phyloP scores from a whole-genome alignment of 23 red algal genomes.

The Agarophyton chilense region DNA sequence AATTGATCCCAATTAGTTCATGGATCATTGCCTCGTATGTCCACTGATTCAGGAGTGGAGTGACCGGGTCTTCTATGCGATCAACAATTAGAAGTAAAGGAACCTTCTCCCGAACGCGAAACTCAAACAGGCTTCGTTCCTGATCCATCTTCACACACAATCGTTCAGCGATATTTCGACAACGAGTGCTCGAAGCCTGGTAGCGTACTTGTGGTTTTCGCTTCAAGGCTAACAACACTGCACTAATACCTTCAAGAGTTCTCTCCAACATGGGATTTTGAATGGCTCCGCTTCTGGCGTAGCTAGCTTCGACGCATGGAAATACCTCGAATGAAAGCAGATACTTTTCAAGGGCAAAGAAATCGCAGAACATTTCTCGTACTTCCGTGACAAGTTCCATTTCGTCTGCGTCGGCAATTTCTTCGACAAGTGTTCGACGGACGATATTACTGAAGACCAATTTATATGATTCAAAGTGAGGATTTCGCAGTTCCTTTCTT shows the following conservation, averaged over 20 bases:
- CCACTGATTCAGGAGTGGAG: conserved; percentile 98
- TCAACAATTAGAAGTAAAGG: conserved; percentile 86
- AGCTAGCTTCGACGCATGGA: conserved; percentile 63
- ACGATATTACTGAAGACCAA: conserved; percentile 86
- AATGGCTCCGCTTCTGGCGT: conserved; percentile 7
- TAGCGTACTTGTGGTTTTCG: conserved; percentile 70
- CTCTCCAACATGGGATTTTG: conserved; percentile 70
- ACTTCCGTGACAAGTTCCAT: conserved; percentile 73
- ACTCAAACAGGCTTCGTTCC: conserved; percentile 76
- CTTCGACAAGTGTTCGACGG: conserved; percentile 81
- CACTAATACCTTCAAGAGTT: conserved; percentile 82
- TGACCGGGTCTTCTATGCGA: conserved; percentile 92
- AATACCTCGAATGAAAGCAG: conserved; percentile 73
- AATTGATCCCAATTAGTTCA: conserved; percentile 85
- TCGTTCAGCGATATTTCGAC: conserved; percentile 84
- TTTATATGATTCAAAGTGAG: conserved; percentile 79
- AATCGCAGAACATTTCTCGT: conserved; percentile 84
- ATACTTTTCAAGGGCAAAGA: conserved; percentile 55
- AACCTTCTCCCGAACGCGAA: conserved; percentile 34
- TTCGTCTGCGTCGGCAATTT: conserved; percentile 94
- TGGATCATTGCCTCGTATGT: conserved; percentile 99
- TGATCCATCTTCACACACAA: conserved; percentile 88
- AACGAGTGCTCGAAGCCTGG: conserved; percentile 46
- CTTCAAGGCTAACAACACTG: conserved; percentile 62
- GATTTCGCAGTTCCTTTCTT: conserved; percentile 74